Base-by-base conservation (phyloP, 306 rosid genomes). In the Prunus dulcis region DNA sequence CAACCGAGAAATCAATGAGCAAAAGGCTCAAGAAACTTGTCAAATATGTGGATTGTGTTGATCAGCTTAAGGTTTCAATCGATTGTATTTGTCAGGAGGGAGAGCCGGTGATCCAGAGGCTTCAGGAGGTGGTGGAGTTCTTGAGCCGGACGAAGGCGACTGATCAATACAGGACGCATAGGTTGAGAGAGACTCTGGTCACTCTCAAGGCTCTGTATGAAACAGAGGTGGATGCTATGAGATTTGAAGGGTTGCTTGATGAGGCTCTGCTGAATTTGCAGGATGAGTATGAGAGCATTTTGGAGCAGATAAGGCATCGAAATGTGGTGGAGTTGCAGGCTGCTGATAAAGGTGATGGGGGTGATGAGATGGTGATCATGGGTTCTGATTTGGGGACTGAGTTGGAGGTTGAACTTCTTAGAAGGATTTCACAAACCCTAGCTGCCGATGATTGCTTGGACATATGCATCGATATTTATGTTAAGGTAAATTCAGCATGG, bases 51-150 rank as follows among this genome's bases (percentile, higher is more conserved):
- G 87, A 84, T 43, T 87, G 88, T 27, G 94, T 88, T 22, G 94
- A 91, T 53, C 78, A 80, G 77, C 73, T 93, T 7, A 85, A 82
- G 45, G 81, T 51, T 4, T 86, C 89, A 13, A 83, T 93, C 3
- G 81, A 32, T 11, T 71, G 66, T 18, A 88, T 93, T 45, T 67
- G 90, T 41, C 67, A 71, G 56, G 97, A 84, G 23, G 98, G 91
- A 2, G 93, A 89, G 83, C 82, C 85, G 5, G 98, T 87, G 84
- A 84, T 93, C 43, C 93, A 85, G 89, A 86, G 61, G 86, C 96
- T 91, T 60, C 98, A 93, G 22, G 98, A 93, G 82, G 98, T 91
- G 71, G 98, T 93, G 53, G 98, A 93, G 84, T 93, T 89, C 64
- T 74, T 93, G 79, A 89, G 98, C 87, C 69, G 97, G 68, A 91